Percentiles rank a stretch among this genome's conserved stretches.
Evolutionary conservation across 1,284 basidiomycete species (phyloP).

Genomic region (Malassezia caprae): DNA sequence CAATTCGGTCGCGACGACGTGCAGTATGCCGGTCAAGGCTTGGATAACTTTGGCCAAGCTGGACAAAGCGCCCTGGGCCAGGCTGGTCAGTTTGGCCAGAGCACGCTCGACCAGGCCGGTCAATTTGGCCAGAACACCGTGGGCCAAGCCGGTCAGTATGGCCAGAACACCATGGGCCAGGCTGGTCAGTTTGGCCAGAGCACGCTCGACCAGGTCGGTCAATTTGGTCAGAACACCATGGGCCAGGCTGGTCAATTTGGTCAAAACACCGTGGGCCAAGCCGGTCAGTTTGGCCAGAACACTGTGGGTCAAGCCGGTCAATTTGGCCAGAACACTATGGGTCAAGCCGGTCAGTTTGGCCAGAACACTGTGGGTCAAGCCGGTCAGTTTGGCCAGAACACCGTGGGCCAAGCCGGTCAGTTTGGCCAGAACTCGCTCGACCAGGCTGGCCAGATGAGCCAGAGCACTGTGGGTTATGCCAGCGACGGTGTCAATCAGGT

Average conservation of each 20-base stretch:
- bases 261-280: background rate
- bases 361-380: background rate
- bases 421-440: background rate
- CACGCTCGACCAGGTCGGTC: background rate
- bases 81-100: background rate
- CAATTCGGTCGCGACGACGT: background rate
- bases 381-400: background rate
- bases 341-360: background rate
- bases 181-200: background rate
- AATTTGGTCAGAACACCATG: background rate
- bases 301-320: background rate
- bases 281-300: background rate
- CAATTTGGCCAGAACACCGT: background rate
- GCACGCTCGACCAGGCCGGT: background rate
- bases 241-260: background rate
- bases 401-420: background rate
- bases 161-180: background rate
- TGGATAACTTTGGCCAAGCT: background rate
- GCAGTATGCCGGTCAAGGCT: background rate
- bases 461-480: background rate
- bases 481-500: no score
- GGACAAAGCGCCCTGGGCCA: background rate
- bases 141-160: background rate
- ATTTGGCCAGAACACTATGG: background rate
- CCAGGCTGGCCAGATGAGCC: background rate